These are phyloP conservation scores for Prunus yedoensis DNA, from an alignment of 331 rosid genomes.

Conservation along the genomic window DNA sequence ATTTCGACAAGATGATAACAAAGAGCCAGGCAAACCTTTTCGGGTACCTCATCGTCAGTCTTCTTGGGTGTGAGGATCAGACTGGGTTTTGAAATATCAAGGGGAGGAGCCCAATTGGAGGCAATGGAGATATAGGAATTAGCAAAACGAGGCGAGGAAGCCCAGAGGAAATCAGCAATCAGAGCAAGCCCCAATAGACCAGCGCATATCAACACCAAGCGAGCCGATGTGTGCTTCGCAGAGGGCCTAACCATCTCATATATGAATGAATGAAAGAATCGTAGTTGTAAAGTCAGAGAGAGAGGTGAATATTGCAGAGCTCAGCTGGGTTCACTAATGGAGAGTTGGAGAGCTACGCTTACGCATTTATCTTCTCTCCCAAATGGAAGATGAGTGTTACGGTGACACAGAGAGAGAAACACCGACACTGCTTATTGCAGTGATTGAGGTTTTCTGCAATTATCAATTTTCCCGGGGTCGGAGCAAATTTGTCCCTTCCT, in stretches of 20 bases:
- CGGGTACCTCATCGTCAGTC: background rate
- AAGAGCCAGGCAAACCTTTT: slow-evolving; percentile 26
- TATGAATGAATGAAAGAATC: background rate
- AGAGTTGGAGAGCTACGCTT: too few species aligned
- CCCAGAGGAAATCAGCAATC: slow-evolving; percentile 67
- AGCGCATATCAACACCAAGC: slow-evolving; percentile 52
- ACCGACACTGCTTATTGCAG: too few species aligned
- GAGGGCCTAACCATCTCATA: slow-evolving; percentile 57
- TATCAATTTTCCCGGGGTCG: too few species aligned
- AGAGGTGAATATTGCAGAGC: too few species aligned
- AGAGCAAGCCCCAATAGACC: slow-evolving; percentile 63
- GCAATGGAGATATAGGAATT: slow-evolving; percentile 18
- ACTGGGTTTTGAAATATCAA: slow-evolving; percentile 12
- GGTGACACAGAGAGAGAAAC: too few species aligned
- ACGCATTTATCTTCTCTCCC: too few species aligned
- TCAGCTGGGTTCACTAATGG: too few species aligned
- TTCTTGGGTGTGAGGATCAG: slow-evolving; percentile 20
- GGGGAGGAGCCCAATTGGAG: slow-evolving; percentile 36
- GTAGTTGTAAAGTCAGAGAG: background rate
- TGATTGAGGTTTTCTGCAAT: too few species aligned
- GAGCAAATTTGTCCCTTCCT: too few species aligned
- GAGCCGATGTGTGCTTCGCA: slow-evolving; percentile 54
- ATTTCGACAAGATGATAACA: background rate
- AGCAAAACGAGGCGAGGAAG: slow-evolving; percentile 45
- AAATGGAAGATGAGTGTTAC: too few species aligned